These are phyloP conservation scores for Nicotiana tabacum DNA, from an alignment of 257 asterid species.

Conservation along the genomic window DNA sequence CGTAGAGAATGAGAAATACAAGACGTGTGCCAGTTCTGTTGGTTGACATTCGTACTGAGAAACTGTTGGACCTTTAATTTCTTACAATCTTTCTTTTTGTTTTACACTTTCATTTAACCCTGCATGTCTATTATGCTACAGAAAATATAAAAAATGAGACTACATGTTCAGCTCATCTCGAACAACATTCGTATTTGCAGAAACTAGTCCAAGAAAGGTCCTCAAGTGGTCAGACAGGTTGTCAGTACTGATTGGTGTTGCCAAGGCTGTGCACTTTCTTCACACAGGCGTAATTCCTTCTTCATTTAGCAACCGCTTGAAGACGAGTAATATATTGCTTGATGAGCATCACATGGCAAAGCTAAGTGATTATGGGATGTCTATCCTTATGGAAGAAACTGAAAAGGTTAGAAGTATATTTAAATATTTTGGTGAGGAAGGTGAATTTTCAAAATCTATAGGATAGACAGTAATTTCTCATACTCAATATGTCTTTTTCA, in stretches of 20 bases:
- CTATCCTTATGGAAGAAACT: conserved; percentile 65
- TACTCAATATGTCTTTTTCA: conserved; percentile 21
- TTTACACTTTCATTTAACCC: not conserved
- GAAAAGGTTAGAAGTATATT: conserved; percentile 36
- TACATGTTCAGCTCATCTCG: conserved; percentile 13
- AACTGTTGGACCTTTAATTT: not conserved
- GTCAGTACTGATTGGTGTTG: conserved; percentile 72
- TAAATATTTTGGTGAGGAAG: not conserved
- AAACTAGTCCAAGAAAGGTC: conserved; percentile 52
- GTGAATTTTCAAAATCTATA: conserved; percentile 2
- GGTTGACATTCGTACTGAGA: not conserved
- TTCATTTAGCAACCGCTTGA: conserved; percentile 59
- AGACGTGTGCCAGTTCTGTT: not conserved
- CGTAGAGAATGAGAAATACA: not conserved
- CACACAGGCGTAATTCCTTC: conserved; percentile 90
- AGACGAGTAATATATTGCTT: conserved; percentile 68
- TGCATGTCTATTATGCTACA: not conserved
- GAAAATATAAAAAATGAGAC: too few species aligned
- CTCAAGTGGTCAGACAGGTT: conserved; percentile 88
- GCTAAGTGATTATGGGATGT: conserved; percentile 92
- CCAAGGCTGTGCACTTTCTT: conserved; percentile 90
- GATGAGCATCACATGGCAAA: conserved; percentile 82
- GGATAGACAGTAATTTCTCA: conserved; percentile 28
- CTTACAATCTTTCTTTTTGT: not conserved
- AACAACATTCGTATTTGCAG: conserved; percentile 35